Percentiles rank a stretch among this genome's conserved stretches.
These are phyloP conservation scores for Fusarium setosum DNA, from an alignment of 2,329 filamentous ascomycete species.

Conservation along the genomic window DNA sequence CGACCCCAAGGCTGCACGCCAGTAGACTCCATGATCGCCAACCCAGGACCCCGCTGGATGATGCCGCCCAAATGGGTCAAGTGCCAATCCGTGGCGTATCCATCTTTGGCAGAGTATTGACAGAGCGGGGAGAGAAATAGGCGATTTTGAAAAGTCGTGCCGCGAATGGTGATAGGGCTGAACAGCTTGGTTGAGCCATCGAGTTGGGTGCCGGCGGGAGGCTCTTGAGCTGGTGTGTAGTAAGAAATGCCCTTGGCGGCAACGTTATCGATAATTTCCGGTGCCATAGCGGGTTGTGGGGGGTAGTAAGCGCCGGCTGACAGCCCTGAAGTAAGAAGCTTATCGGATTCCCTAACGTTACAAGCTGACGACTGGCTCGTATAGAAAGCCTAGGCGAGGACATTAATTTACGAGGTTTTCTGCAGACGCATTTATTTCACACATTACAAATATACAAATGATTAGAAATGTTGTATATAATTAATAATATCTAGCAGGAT, in stretches of 20 bases:
- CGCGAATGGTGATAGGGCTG: constrained; percentile 58
- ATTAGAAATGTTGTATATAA: no score
- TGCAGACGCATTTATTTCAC: no score
- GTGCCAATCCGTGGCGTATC: constrained; percentile 77
- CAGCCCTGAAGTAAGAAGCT: no score
- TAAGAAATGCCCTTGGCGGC: constrained; percentile 51
- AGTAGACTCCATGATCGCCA: constrained; percentile 76
- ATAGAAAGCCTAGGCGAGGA: no score
- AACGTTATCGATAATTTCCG: constrained; percentile 31
- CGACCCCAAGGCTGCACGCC: constrained; percentile 73
- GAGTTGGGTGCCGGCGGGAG: constrained; percentile 53
- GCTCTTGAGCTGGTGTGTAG: constrained; percentile 58
- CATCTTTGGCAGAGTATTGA: constrained; percentile 55
- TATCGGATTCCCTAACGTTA: no score
- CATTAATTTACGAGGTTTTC: no score
- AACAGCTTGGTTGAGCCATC: constrained; percentile 53
- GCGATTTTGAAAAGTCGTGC: constrained; percentile 56
- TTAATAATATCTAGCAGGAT: no score
- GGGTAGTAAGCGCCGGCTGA: no score
- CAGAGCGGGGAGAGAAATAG: constrained; percentile 58
- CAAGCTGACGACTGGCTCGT: no score
- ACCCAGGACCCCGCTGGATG: constrained; percentile 72
- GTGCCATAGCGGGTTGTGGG: neutral
- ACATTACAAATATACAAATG: no score
- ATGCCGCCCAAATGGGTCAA: constrained; percentile 80